These are phyloP conservation scores for Populus simonii DNA, from an alignment of 345 rosid genomes.

Conservation along the genomic window DNA sequence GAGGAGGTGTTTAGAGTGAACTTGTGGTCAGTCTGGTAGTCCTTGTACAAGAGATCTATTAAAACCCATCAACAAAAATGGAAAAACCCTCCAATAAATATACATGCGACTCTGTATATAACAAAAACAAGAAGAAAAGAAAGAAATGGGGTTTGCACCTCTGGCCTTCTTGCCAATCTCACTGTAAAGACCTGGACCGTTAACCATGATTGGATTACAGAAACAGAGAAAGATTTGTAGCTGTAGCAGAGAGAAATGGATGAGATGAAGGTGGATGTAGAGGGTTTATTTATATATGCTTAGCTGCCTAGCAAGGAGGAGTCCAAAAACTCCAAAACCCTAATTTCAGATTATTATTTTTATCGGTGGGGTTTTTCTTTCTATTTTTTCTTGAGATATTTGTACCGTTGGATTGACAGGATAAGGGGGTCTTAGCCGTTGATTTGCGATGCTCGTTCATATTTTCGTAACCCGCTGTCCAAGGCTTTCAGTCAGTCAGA, in stretches of 20 bases:
- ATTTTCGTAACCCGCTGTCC: background rate
- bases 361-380: slow-evolving; percentile 6
- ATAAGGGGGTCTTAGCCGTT: background rate
- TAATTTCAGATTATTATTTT: slow-evolving; percentile 1
- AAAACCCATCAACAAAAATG: slow-evolving; percentile 10
- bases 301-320: too few relatives aligned
- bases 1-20: slow-evolving; percentile 79
- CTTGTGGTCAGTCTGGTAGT: slow-evolving; percentile 89
- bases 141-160: slow-evolving; percentile 38
- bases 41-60: slow-evolving; percentile 85
- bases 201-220: slow-evolving; percentile 45
- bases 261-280: background rate
- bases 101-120: background rate
- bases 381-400: background rate
- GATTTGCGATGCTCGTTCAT: background rate
- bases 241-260: background rate
- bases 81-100: background rate
- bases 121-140: too few relatives aligned
- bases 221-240: background rate
- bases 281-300: background rate
- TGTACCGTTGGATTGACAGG: background rate
- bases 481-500: background rate
- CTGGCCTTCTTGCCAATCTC: slow-evolving; percentile 90
- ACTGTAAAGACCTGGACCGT: slow-evolving; percentile 92
- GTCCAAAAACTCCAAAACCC: slow-evolving; percentile 13